Evolutionary conservation across 352 stramenopile genomes (phyloP).

Genomic region (Peronospora farinosa): DNA sequence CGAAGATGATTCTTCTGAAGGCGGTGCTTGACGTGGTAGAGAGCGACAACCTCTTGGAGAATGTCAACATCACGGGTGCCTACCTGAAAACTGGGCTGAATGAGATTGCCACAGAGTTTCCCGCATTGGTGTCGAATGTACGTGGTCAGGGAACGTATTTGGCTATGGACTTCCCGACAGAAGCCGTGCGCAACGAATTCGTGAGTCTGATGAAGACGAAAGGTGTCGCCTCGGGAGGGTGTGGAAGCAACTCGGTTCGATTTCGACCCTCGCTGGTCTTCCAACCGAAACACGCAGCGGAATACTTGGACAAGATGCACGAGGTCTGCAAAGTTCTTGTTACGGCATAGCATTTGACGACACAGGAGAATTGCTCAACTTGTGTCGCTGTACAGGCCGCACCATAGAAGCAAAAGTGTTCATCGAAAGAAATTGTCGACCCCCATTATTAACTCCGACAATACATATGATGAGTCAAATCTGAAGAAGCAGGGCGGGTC

Average conservation of each 20-base stretch:
- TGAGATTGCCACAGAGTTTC: constrained; percentile 42
- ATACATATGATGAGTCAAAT: too few species aligned
- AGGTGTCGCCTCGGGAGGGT: constrained; percentile 60
- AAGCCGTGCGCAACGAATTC: constrained; percentile 59
- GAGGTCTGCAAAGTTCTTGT: constrained; percentile 35
- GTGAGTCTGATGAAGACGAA: constrained; percentile 50
- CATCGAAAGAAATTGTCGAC: constrained; percentile 6
- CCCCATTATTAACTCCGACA: background rate
- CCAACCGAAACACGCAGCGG: constrained; percentile 63
- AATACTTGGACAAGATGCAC: constrained; percentile 70
- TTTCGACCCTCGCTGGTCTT: constrained; percentile 77
- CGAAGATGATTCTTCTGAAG: constrained; percentile 80
- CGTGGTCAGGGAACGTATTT: constrained; percentile 75
- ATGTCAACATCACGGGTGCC: constrained; percentile 61
- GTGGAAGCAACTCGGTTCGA: constrained; percentile 58
- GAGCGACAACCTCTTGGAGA: constrained; percentile 55
- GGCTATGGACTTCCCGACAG: constrained; percentile 64
- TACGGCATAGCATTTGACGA: constrained; percentile 9
- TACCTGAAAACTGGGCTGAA: constrained; percentile 56
- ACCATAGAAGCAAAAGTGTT: background rate
- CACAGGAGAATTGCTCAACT: background rate
- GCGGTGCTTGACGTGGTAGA: constrained; percentile 65
- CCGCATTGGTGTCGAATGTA: constrained; percentile 60
- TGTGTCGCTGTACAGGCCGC: constrained; percentile 6
- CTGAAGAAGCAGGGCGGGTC: too few species aligned